A percentile compares a stretch with the other conserved stretches of the same genome.
phyloP scores from a whole-genome alignment of 352 stramenopile species.

The Phytophthora boehmeriae region DNA sequence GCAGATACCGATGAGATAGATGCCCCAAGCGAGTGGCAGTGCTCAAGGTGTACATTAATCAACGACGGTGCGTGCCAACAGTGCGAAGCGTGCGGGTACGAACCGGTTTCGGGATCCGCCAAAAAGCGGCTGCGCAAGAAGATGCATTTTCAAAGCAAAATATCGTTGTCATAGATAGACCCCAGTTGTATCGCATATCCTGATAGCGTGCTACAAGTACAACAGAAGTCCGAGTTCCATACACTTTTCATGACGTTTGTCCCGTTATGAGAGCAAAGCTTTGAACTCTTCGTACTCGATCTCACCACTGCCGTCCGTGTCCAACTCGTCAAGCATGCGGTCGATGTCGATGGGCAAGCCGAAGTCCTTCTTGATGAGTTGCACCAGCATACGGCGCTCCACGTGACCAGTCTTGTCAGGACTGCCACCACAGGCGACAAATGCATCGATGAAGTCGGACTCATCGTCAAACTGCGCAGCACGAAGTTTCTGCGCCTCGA shows the following conservation, averaged over 20 bases:
- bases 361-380: conserved; percentile 97
- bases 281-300: conserved; percentile 98
- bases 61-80: conserved; percentile 58
- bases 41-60: conserved; percentile 79
- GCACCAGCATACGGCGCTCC: conserved; percentile 85
- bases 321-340: conserved; percentile 95
- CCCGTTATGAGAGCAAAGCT: conserved; percentile 79
- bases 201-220: not conserved
- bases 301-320: conserved; percentile 93
- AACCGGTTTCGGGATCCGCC: conserved; percentile 35
- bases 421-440: conserved; percentile 94
- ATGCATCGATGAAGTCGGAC: conserved; percentile 97
- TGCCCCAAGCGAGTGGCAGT: conserved; percentile 61
- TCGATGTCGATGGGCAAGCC: conserved; percentile 96
- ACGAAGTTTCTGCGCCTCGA: conserved; percentile 96
- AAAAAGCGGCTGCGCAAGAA: conserved; percentile 74
- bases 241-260: conserved; percentile 1
- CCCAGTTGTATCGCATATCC: conserved; percentile 16
- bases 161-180: conserved; percentile 62
- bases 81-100: conserved; percentile 75
- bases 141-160: conserved; percentile 82
- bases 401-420: conserved; percentile 93
- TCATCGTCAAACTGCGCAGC: conserved; percentile 95
- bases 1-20: conserved; percentile 8
- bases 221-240: not conserved